These are phyloP conservation scores for Malassezia psittaci DNA, from an alignment of 1,284 basidiomycete genomes.

Conservation along the genomic window DNA sequence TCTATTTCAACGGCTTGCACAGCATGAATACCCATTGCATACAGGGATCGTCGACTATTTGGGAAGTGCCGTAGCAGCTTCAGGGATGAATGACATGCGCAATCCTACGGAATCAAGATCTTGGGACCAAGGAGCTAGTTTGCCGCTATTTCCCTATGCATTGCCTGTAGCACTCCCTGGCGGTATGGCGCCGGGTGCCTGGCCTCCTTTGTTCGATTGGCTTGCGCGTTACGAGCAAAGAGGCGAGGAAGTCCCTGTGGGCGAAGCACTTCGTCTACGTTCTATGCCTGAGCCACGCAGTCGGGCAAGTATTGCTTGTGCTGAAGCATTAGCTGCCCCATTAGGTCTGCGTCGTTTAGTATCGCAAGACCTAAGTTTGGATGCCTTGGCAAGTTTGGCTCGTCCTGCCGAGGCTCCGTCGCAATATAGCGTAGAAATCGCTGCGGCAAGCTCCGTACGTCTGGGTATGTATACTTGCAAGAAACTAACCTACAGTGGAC, in stretches of 20 bases:
- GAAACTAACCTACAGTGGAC: slow-evolving; percentile 22
- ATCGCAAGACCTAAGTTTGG: neutral
- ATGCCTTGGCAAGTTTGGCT: neutral
- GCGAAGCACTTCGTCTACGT: neutral
- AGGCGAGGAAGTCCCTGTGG: neutral
- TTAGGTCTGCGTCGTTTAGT: neutral
- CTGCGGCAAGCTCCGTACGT: slow-evolving; percentile 31
- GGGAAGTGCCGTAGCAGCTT: slow-evolving; percentile 10
- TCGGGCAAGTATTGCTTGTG: neutral
- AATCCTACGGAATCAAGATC: neutral
- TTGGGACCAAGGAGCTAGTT: neutral
- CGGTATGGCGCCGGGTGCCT: neutral
- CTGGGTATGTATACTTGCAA: neutral
- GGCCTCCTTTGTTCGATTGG: neutral
- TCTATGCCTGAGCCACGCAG: neutral
- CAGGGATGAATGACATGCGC: neutral
- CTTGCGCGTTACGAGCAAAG: neutral
- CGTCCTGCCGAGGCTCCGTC: neutral
- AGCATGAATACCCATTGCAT: slow-evolving; percentile 16
- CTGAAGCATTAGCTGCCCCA: neutral
- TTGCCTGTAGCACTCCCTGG: slow-evolving; percentile 7
- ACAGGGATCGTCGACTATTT: slow-evolving; percentile 13
- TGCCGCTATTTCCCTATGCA: neutral
- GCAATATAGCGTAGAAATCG: slow-evolving; percentile 9
- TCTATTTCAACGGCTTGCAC: slow-evolving; percentile 15